A percentile compares a stretch with the other conserved stretches of the same genome.
phyloP scores from a whole-genome alignment of 176 grass and related monocot genomes.

The Paspalum vaginatum region DNA sequence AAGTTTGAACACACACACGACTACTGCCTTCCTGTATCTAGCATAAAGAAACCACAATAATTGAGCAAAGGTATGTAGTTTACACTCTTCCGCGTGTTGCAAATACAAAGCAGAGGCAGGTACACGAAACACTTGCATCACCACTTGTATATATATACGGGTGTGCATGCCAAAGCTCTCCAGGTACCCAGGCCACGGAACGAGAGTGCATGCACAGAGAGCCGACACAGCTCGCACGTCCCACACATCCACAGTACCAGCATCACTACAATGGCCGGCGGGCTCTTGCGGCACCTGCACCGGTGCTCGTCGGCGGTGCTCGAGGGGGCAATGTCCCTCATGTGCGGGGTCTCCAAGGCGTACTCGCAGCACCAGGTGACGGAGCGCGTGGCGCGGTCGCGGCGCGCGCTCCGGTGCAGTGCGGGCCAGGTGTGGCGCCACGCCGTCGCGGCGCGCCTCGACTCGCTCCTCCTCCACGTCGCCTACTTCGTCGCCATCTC shows the following conservation, averaged over 20 bases:
- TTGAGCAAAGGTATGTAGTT: not conserved
- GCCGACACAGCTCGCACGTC: not conserved
- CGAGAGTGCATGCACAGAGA: not conserved
- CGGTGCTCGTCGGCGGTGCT: slow-evolving; percentile 13
- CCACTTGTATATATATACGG: not conserved
- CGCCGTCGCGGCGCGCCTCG: not conserved
- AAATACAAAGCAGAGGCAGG: not conserved
- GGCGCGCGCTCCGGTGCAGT: slow-evolving; percentile 36
- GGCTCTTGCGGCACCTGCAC: not conserved
- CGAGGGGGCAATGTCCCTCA: not conserved
- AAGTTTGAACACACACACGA: not conserved
- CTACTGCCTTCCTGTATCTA: not conserved
- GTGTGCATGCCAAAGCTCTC: not conserved
- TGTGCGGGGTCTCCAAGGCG: slow-evolving; percentile 3
- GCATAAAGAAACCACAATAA: not conserved
- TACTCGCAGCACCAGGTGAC: slow-evolving; percentile 42
- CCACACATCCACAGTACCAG: not conserved
- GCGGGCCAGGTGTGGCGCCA: not conserved
- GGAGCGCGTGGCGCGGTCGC: slow-evolving; percentile 35
- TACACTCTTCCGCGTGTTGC: not conserved
- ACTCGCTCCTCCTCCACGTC: slow-evolving; percentile 30
- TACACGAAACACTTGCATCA: not conserved
- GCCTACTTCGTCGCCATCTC: slow-evolving; percentile 51
- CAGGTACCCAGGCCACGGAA: not conserved
- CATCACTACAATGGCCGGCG: slow-evolving; percentile 17